Evolutionary conservation across 225 moss, liverwort and hornwort genomes (phyloP), one percentile per base, ranked within the genome.

Genomic region (Polytrichum commune): DNA sequence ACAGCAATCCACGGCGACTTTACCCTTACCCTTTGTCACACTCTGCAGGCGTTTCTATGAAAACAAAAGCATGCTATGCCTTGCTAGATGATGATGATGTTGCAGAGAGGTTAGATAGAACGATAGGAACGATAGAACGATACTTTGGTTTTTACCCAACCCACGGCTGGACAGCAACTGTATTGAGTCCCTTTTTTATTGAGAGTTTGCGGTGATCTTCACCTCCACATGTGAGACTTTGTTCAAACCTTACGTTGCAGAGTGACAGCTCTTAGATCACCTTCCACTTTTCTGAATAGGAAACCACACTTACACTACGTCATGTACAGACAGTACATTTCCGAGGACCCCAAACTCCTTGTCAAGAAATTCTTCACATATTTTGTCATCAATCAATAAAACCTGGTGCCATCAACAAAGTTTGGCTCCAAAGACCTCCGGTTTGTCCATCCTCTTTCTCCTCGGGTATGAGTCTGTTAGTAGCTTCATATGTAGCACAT

Each of bases 181-280:
- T 57, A 62, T 38, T 71, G 60, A 56, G n/a, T 26, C 54, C 20
- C 22, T 72, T 68, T 71, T 72, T 72, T 67, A 55, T 68, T 16
- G 46, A 1, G 5, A 35, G 6, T 22, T 32, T 32, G 66, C 54
- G 71, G 66, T n/a, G 70, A 32, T 26, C 28, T 16, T 30, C 29
- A 76, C 77, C 82, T 75, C 77, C 53, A 69, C 78, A 78, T 76
- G 69, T 74, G 46, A 76, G 79, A 81, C 79, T 84, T 79, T 81
- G 86, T 81, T 76, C 38, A 81, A 74, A 87, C 80, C 32, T 78
- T 83, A 81, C 33, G 75, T 83, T 81, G 86, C 83, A 81, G 78
- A 63, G 71, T 76, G 86, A 73, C 76, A 72, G 53, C 68, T 22
- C 27, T 4, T 25, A 30, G 73, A 75, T 66, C 53, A 73, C 70